Percentiles rank a stretch among this genome's conserved stretches.
These are phyloP conservation scores for Naematelia aurantialba DNA, from an alignment of 768 basidiomycete genomes.

Conservation along the genomic window DNA sequence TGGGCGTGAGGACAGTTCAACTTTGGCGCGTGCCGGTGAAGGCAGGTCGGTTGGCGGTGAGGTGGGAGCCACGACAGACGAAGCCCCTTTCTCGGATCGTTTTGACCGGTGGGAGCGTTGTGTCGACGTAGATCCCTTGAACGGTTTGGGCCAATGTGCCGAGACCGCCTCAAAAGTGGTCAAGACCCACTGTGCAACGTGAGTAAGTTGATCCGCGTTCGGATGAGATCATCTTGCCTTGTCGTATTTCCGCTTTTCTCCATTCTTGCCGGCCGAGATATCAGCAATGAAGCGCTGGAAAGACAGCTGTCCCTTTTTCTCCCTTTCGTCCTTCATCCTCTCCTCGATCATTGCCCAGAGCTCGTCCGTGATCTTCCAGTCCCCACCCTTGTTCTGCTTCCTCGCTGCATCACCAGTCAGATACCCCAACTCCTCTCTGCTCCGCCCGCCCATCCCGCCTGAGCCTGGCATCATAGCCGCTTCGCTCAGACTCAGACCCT, in stretches of 20 bases:
- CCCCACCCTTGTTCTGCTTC: slow-evolving; percentile 63
- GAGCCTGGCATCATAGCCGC: slow-evolving; percentile 69
- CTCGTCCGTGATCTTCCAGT: slow-evolving; percentile 57
- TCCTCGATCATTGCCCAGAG: slow-evolving; percentile 70
- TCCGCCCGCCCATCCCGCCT: slow-evolving; percentile 52
- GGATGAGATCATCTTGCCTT: slow-evolving; percentile 27
- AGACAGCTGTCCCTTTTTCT: slow-evolving; percentile 33
- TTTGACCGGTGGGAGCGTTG: slow-evolving; percentile 26
- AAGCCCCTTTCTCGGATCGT: slow-evolving; percentile 7
- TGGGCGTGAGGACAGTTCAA: slow-evolving; percentile 9
- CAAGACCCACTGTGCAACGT: slow-evolving; percentile 59
- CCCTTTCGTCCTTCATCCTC: slow-evolving; percentile 58
- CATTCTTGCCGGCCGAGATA: slow-evolving; percentile 27
- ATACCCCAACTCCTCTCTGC: slow-evolving; percentile 40
- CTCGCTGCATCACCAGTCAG: slow-evolving; percentile 54
- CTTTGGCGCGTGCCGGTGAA: slow-evolving; percentile 16
- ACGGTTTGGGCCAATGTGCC: slow-evolving; percentile 62
- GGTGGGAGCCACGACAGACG: slow-evolving; percentile 1
- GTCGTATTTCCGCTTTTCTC: slow-evolving; percentile 43
- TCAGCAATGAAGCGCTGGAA: slow-evolving; percentile 40
- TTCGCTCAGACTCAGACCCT: slow-evolving; percentile 64
- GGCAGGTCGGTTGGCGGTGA: slow-evolving; percentile 1
- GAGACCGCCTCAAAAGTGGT: slow-evolving; percentile 87
- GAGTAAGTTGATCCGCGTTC: background rate
- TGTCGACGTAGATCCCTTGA: slow-evolving; percentile 25